Evolutionary conservation across 345 rosid species (phyloP).

Genomic region (Eucalyptus pauciflora): DNA sequence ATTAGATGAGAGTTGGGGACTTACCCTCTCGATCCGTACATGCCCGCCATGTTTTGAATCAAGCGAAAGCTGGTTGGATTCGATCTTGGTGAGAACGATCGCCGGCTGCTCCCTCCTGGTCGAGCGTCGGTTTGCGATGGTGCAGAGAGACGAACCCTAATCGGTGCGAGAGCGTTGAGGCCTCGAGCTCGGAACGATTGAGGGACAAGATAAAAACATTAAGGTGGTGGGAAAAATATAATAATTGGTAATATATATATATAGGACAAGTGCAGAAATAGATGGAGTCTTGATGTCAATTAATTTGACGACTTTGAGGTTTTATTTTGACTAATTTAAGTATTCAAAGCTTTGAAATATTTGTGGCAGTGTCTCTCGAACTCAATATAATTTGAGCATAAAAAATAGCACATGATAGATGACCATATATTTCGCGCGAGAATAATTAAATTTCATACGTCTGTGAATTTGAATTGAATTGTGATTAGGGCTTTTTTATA

Average conservation of each 20-base stretch:
- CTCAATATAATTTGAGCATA: neutral
- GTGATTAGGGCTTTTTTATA: accelerated
- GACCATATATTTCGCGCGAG: accelerated
- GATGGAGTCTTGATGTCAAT: neutral
- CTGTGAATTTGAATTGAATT: accelerated
- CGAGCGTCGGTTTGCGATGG: neutral
- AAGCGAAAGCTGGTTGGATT: neutral
- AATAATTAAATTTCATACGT: accelerated
- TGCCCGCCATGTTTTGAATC: neutral
- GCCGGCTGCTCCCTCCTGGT: neutral
- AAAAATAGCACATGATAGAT: neutral
- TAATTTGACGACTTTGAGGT: neutral
- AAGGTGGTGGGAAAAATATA: neutral
- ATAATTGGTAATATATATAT: neutral
- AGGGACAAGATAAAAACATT: neutral
- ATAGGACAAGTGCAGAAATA: neutral
- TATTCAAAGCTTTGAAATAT: neutral
- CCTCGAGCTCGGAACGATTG: neutral
- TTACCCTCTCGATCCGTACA: constrained; percentile 54
- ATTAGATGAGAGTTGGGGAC: neutral
- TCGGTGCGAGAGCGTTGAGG: neutral
- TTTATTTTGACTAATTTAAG: neutral
- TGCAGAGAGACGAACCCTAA: neutral
- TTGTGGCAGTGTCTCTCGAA: accelerated
- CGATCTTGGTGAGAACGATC: neutral